Evolutionary conservation across 441 rosid genomes (phyloP).

Genomic region (Breynia disticha): DNA sequence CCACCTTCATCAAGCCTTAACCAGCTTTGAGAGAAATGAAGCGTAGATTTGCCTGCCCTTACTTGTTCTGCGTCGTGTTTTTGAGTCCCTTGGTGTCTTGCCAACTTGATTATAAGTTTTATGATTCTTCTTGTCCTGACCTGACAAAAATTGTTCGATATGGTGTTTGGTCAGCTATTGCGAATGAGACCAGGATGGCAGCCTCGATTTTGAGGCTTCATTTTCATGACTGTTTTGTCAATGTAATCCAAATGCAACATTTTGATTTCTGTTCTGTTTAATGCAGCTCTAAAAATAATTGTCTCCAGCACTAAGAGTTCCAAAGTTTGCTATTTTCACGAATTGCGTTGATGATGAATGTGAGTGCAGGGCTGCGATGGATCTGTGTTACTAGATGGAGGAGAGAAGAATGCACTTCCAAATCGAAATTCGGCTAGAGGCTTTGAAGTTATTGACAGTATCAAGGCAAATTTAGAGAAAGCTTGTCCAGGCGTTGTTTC

Average conservation of each 20-base stretch:
- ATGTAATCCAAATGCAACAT: constrained; percentile 25
- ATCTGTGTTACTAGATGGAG: constrained; percentile 49
- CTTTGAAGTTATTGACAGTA: constrained; percentile 51
- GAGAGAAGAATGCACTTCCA: constrained; percentile 40
- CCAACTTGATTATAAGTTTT: constrained; percentile 42
- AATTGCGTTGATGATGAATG: neutral
- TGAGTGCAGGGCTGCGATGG: constrained; percentile 53
- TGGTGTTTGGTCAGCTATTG: constrained; percentile 52
- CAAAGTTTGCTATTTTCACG: no score
- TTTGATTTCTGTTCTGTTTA: neutral
- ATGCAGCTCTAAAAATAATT: no score
- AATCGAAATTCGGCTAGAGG: constrained; percentile 57
- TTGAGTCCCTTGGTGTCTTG: constrained; percentile 11
- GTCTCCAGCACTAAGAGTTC: no score
- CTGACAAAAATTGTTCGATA: constrained; percentile 46
- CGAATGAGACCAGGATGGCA: constrained; percentile 57
- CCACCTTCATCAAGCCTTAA: neutral
- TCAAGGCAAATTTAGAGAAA: constrained; percentile 48
- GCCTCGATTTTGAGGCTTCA: constrained; percentile 64
- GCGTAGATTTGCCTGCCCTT: neutral
- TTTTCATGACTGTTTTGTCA: constrained; percentile 63
- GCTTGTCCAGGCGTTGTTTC: constrained; percentile 54
- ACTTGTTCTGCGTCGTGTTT: constrained; percentile 11
- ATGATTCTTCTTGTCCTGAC: constrained; percentile 57
- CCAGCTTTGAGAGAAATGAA: constrained; percentile 18